These are phyloP conservation scores for Pseudogymnoascus sp. DNA, from an alignment of 2,329 filamentous ascomycete species.

Conservation along the genomic window DNA sequence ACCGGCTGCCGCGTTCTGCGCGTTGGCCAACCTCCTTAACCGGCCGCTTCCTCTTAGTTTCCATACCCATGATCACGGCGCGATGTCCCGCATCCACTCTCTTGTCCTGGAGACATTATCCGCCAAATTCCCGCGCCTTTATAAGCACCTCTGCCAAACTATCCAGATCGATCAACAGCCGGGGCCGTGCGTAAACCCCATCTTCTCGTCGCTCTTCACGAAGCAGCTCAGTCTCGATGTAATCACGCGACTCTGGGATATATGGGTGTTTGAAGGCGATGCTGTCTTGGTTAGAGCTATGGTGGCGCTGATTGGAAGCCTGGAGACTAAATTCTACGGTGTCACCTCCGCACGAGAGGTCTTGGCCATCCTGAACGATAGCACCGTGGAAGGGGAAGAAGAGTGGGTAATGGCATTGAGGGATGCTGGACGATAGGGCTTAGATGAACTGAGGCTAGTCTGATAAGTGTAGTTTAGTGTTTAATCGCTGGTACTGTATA, in stretches of 20 bases:
- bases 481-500: slow-evolving; percentile 10
- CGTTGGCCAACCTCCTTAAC: slow-evolving; percentile 72
- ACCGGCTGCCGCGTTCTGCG: slow-evolving; percentile 59
- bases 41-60: slow-evolving; percentile 69
- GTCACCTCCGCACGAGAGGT: slow-evolving; percentile 17
- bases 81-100: slow-evolving; percentile 62
- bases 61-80: slow-evolving; percentile 62
- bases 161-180: slow-evolving; percentile 33
- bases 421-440: slow-evolving; percentile 5
- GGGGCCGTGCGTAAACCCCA: slow-evolving; percentile 49
- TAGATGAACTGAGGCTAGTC: neutral
- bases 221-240: slow-evolving; percentile 59
- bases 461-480: slow-evolving; percentile 7
- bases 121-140: slow-evolving; percentile 57
- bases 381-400: neutral
- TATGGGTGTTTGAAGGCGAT: slow-evolving; percentile 78
- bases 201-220: slow-evolving; percentile 62
- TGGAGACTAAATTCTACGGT: slow-evolving; percentile 47
- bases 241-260: slow-evolving; percentile 69
- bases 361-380: neutral
- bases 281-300: slow-evolving; percentile 62
- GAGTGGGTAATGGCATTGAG: slow-evolving; percentile 1
- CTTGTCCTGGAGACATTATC: slow-evolving; percentile 61
- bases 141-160: slow-evolving; percentile 48
- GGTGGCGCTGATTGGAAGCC: slow-evolving; percentile 54